Conservation (phyloP, 345 rosid genomes). For the Eutrema yunnanense region DNA sequence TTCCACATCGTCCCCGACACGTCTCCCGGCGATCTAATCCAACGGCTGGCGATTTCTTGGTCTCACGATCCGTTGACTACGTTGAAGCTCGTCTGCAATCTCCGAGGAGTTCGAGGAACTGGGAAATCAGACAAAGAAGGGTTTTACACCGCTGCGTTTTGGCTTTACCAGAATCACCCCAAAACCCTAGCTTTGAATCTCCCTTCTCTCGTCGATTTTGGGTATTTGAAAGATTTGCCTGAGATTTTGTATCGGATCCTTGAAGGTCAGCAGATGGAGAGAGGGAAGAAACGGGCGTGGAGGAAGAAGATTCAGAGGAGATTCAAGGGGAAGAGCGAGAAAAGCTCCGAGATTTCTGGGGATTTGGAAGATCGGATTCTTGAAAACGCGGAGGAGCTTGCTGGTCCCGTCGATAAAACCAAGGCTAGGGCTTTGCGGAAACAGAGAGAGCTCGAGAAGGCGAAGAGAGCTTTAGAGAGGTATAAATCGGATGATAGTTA, state of each 20-base stretch:
- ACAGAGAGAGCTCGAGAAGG: constrained; percentile 25
- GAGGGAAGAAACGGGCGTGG: constrained; percentile 8
- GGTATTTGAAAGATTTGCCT: constrained; percentile 57
- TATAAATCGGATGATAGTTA: constrained; percentile 20
- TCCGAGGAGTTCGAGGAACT: constrained; percentile 63
- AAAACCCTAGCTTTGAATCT: constrained; percentile 53
- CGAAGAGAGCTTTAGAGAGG: constrained; percentile 19
- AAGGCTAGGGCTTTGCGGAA: constrained; percentile 21
- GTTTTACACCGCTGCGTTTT: constrained; percentile 45
- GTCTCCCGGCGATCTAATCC: constrained; percentile 17
- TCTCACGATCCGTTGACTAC: constrained; percentile 43
- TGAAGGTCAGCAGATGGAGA: constrained; percentile 38
- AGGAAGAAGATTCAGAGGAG: constrained; percentile 15
- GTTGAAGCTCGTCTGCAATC: constrained; percentile 52
- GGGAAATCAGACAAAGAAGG: constrained; percentile 70
- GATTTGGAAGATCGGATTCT: constrained; percentile 28
- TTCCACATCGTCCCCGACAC: constrained; percentile 57
- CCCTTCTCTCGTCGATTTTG: constrained; percentile 35
- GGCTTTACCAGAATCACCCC: constrained; percentile 54
- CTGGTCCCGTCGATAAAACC: constrained; percentile 4
- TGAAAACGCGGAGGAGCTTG: constrained; percentile 28
- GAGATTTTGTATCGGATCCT: constrained; percentile 61
- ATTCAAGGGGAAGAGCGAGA: constrained; percentile 31
- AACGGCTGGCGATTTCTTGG: constrained; percentile 42
- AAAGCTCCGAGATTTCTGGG: constrained; percentile 8